Conservation (phyloP, 768 basidiomycete genomes). For the Crepidotus variabilis region DNA sequence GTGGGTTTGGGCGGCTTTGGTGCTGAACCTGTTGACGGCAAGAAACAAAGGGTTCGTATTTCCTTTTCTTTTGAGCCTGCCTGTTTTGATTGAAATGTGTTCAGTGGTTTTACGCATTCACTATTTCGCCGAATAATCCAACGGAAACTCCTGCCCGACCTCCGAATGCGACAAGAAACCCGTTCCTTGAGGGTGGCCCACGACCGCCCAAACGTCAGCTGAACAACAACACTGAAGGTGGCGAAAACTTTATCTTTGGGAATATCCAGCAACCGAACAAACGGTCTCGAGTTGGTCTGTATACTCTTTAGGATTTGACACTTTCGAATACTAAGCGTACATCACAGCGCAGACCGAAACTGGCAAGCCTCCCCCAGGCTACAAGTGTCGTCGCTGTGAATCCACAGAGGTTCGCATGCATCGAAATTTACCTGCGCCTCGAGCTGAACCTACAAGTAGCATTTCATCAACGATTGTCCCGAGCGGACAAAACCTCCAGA, state of each 20-base stretch:
- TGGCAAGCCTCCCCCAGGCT: slow-evolving; percentile 63
- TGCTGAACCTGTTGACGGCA: slow-evolving; percentile 49
- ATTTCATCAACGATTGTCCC: slow-evolving; percentile 75
- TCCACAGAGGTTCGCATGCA: slow-evolving; percentile 56
- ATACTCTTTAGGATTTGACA: neutral
- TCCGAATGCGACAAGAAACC: slow-evolving; percentile 66
- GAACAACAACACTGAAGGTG: slow-evolving; percentile 33
- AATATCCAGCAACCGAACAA: slow-evolving; percentile 55
- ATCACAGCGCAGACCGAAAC: slow-evolving; percentile 33
- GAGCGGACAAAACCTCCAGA: slow-evolving; percentile 75
- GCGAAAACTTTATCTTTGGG: slow-evolving; percentile 71
- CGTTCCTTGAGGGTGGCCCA: slow-evolving; percentile 44
- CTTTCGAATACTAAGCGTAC: slow-evolving; percentile 4
- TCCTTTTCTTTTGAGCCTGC: neutral
- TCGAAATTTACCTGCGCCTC: neutral
- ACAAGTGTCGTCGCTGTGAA: slow-evolving; percentile 76
- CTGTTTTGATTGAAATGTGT: neutral
- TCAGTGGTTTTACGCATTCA: slow-evolving; percentile 98
- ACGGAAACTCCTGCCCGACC: slow-evolving; percentile 40
- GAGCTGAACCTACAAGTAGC: slow-evolving; percentile 35
- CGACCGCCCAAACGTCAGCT: slow-evolving; percentile 51
- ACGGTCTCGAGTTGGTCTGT: slow-evolving; percentile 51
- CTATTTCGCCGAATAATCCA: slow-evolving; percentile 56
- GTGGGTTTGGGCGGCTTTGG: slow-evolving; percentile 90
- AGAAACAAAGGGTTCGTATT: slow-evolving; percentile 78